Percentiles rank a stretch among this genome's conserved stretches.
Conservation (phyloP, 2,329 filamentous ascomycete genomes). For the Paraphaeosphaeria sporulosa region DNA sequence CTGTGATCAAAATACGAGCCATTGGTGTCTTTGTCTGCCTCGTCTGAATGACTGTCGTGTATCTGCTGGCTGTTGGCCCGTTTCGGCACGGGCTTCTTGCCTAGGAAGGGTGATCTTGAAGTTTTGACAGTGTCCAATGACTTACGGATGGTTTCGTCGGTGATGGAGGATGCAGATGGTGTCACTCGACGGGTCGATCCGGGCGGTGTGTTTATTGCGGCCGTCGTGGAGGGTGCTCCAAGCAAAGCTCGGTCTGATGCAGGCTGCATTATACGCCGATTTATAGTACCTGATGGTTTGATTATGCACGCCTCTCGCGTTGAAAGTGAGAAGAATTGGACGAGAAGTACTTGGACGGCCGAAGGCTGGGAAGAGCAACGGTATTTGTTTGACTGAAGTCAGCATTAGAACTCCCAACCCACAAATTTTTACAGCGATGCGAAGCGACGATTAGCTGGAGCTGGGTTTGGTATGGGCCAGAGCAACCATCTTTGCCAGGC, state of each 20-base stretch:
- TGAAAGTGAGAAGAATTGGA: neutral
- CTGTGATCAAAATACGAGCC: conserved; percentile 1
- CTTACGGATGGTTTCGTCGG: neutral
- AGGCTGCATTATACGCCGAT: neutral
- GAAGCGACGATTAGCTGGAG: neutral
- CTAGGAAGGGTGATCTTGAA: neutral
- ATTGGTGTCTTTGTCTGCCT: neutral
- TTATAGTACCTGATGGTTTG: neutral
- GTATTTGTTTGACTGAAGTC: neutral
- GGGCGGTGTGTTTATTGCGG: neutral
- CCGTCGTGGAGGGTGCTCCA: neutral
- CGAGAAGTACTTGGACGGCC: neutral
- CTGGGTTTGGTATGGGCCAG: neutral
- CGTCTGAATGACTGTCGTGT: neutral
- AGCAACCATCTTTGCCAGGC: neutral
- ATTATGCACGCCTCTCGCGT: neutral
- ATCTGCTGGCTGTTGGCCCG: neutral
- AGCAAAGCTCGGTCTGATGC: neutral
- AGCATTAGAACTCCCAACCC: neutral
- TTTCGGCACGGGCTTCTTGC: neutral
- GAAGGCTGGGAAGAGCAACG: neutral
- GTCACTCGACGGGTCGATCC: neutral
- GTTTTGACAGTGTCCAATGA: conserved; percentile 1
- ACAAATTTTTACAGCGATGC: neutral
- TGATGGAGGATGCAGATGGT: neutral